Conservation (phyloP, 495 filamentous ascomycete species). For the Bryoglossum gracile region DNA sequence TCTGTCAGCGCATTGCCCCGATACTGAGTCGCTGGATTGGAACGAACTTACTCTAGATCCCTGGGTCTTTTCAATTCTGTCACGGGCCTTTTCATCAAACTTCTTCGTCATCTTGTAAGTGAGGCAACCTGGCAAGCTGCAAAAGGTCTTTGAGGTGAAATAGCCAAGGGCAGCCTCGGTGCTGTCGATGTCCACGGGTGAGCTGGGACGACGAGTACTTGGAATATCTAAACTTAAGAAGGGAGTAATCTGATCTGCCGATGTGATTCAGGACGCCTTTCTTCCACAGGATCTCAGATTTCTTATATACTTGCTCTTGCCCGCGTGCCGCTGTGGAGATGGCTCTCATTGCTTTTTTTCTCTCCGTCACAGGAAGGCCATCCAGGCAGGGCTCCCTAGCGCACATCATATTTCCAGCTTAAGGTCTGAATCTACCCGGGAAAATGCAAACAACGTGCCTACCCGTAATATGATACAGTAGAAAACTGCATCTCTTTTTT, state of each 20-base stretch:
- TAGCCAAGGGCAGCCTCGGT: background rate
- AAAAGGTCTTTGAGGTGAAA: too few species aligned
- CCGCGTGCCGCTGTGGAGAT: conserved; percentile 17
- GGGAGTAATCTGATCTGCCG: background rate
- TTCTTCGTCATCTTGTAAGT: too few species aligned
- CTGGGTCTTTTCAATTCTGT: too few species aligned
- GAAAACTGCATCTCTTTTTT: conserved; percentile 9
- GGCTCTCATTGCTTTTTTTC: conserved; percentile 20
- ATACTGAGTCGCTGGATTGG: too few species aligned
- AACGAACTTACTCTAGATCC: too few species aligned
- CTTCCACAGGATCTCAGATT: conserved; percentile 9
- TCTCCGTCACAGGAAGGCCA: background rate
- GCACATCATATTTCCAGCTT: background rate
- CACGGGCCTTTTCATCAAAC: too few species aligned
- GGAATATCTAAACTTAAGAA: background rate
- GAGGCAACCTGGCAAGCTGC: too few species aligned
- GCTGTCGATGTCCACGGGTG: background rate
- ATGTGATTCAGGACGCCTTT: background rate
- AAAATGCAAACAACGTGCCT: conserved; percentile 10
- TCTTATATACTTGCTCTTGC: conserved; percentile 16
- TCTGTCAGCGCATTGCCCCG: too few species aligned
- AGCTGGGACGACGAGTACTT: background rate
- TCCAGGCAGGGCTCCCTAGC: conserved; percentile 12
- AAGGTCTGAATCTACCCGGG: background rate
- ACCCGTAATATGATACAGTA: conserved; percentile 13